Base-by-base conservation (phyloP, 2,329 filamentous ascomycete species). In the Botrytis squamosa region DNA sequence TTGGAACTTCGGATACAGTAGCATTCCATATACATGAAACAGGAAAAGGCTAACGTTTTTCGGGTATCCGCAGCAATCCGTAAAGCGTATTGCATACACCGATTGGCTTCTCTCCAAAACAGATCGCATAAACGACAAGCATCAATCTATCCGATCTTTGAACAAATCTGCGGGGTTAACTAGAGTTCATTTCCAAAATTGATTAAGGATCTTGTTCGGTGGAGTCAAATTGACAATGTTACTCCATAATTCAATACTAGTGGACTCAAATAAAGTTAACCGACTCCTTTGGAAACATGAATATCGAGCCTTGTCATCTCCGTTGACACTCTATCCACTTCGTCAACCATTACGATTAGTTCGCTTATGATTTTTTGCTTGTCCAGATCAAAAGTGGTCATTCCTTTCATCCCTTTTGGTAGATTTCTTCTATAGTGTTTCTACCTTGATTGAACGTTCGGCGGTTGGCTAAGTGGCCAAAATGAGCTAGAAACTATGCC, bases 231-330 rank as follows among this genome's bases (percentile, higher is more conserved):
- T 52, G 22, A 38, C n/a, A n/a, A 40, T 40, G 18, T 55, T 14
- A 20, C 46, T 52, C 65, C 46, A 67, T 55, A 40, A 55, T 38
- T 67, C 65, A 9, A 40, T 7, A 42, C 36, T 57, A 57, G 49
- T 68, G 65, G 18, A 68, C 49, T 68, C 66, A 6, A 68, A 68
- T 68, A 42, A 57, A 57, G 66, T 42, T 57, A 57, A 57, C 9
- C 66, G 49, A 42, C 36, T 68, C 16, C 49, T 68, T 57, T 57
- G 49, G 66, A 68, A 57, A 68, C 36, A 68, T 68, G 36, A 66
- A 42, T 38, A 57, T 68, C 16, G 49, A 57, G 65, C 65, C 46
- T 40, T 67, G 65, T 67, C 65, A 67, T 67, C 65, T 67, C 33
- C 16, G 33, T 67, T 46, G 38, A 25, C 12, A 52, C 22, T 36